Evolutionary conservation across 768 basidiomycete genomes (phyloP), one percentile per base, ranked within the genome.

Genomic region (Coprinellus aureogranulatus): DNA sequence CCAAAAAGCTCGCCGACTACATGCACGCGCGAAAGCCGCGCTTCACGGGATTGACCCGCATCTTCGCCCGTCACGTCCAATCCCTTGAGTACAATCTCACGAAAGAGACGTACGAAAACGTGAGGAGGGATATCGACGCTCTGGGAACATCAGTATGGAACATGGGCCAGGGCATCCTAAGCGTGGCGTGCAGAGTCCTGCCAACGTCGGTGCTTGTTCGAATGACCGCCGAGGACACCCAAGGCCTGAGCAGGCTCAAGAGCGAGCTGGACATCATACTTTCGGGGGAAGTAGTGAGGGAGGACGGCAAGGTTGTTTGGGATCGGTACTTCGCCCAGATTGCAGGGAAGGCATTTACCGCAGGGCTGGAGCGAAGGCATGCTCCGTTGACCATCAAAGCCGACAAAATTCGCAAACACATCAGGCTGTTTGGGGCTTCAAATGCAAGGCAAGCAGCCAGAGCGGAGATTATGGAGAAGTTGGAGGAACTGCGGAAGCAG

Each of bases 251-350:
- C 0, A 68, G 67, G 40, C 75, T 89, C 53, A 90, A 89, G 62
- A 66, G 72, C 2, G 77, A 84, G 59, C 76, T 90, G 22, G 87
- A 89, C 64, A 75, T 75, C n/a, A 72, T 87, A 11, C 64, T 87
- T 0, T 80, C 77, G 2, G 89, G 90, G 0, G 86, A 91, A 60
- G 70, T 79, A 2, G 67, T 89, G 31, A 75, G 70, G 26, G 63
- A 79, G 18, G 77, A 83, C 45, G 82, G 78, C 27, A 79, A 80
- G 40, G 70, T 76, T 1, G 71, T 81, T 8, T 92, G 89, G 89
- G 86, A 91, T 58, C 72, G 76, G 3, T 90, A 82, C 68, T 86
- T 92, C 59, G 64, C 65, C 22, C 60, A 73, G 3, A 57, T 62
- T 0, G 68, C 69, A 5, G 88, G 88, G 0, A 40, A 47, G 0